Percentiles rank a stretch among this genome's conserved stretches.
Conservation (phyloP, 1,284 basidiomycete species). For the Mrakiaceae sp. region DNA sequence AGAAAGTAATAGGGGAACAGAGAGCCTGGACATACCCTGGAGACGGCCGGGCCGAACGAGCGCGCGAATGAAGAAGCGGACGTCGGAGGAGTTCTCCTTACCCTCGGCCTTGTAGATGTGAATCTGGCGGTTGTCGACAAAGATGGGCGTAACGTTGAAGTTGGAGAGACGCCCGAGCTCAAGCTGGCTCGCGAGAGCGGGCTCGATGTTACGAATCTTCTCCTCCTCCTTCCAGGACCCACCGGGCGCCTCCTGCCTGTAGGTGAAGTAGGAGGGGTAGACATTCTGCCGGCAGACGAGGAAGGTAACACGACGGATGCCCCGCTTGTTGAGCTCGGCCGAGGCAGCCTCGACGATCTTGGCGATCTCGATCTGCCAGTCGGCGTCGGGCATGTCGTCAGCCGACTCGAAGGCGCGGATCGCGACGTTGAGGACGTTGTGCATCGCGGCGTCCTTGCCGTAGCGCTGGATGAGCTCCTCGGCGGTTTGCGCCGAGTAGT, state of each 20-base stretch:
- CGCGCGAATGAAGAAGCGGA: slow-evolving; percentile 94
- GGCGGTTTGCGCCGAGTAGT: slow-evolving; percentile 48
- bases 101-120: slow-evolving; percentile 95
- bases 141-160: slow-evolving; percentile 89
- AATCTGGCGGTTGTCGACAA: slow-evolving; percentile 88
- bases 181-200: slow-evolving; percentile 94
- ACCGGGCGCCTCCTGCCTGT: slow-evolving; percentile 40
- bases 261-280: slow-evolving; percentile 85
- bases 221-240: slow-evolving; percentile 85
- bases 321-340: slow-evolving; percentile 54
- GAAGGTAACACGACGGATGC: slow-evolving; percentile 84
- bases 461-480: slow-evolving; percentile 59
- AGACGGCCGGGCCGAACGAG: slow-evolving; percentile 91
- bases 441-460: slow-evolving; percentile 57
- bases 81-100: slow-evolving; percentile 90
- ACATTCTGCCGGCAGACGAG: slow-evolving; percentile 81
- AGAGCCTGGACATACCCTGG: slow-evolving; percentile 43
- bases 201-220: slow-evolving; percentile 96
- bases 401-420: slow-evolving; percentile 68
- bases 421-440: slow-evolving; percentile 89
- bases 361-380: slow-evolving; percentile 64
- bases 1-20: not conserved
- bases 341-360: slow-evolving; percentile 63
- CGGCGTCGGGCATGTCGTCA: slow-evolving; percentile 64
- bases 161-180: slow-evolving; percentile 92